Evolutionary conservation across 805 yeast genomes (phyloP).

Genomic region (Wickerhamiella vanderwaltii): DNA sequence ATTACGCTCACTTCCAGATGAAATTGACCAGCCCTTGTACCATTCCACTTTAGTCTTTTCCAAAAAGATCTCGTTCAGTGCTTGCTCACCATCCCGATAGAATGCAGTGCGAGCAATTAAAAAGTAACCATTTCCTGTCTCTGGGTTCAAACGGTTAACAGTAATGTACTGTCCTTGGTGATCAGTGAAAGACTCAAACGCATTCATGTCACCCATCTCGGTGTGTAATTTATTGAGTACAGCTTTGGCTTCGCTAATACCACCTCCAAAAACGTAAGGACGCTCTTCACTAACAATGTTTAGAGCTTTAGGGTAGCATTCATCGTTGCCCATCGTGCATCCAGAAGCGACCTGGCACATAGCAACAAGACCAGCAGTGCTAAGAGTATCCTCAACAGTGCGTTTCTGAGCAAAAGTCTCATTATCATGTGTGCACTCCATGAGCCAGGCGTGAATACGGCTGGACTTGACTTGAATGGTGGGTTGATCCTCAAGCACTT

Average conservation of each 20-base stretch:
- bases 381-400: conserved; percentile 86
- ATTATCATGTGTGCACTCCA: conserved; percentile 98
- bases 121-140: conserved; percentile 80
- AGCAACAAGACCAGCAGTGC: conserved; percentile 89
- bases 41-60: conserved; percentile 31
- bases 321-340: conserved; percentile 88
- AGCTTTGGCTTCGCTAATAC: conserved; percentile 64
- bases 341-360: conserved; percentile 91
- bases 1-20: conserved; percentile 33
- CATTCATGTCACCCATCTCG: conserved; percentile 36
- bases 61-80: conserved; percentile 24
- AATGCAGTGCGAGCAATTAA: conserved; percentile 82
- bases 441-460: conserved; percentile 85
- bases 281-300: conserved; percentile 72
- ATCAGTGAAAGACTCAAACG: conserved; percentile 87
- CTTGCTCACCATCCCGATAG: conserved; percentile 28
- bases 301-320: conserved; percentile 69
- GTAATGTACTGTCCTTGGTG: conserved; percentile 90
- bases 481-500: conserved; percentile 37
- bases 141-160: conserved; percentile 71
- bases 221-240: conserved; percentile 28
- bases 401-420: conserved; percentile 81
- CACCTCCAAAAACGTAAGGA: conserved; percentile 42
- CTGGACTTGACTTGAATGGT: conserved; percentile 42
- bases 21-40: conserved; percentile 46